Base-by-base conservation (phyloP, 192 early-diverging fungal species). In the Dimargaris cristalligena region DNA sequence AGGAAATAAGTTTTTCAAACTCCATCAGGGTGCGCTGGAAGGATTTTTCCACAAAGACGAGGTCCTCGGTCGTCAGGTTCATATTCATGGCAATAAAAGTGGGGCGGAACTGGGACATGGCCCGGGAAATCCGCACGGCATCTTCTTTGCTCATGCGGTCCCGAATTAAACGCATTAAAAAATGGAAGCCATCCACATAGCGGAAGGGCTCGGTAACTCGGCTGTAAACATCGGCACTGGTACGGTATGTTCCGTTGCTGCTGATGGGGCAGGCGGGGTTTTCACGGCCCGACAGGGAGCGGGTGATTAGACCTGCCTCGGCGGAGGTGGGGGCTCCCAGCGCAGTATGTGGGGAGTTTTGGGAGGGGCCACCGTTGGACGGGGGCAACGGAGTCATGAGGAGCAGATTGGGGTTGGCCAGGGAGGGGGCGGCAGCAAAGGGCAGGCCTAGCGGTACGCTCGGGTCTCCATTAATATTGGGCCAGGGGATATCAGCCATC, bases 41-140 rank as follows among this genome's bases (percentile, higher is more conserved):
- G 65, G 90, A 92, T 67, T 92, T 91, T 74, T 97, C 93, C 90
- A 91, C 91, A 65, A 94, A 94, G 28, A 94, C 72, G 68, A 97
- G 74, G 62, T 97, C 93, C 60, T 97, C 90, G 59, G 86, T 86
- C 3, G 89, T 89, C 62, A 97, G 68, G 66, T 94, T 89, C 86
- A 91, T 92, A 64, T 94, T 87, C 54, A 89, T 74, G 4, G 91
- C 90, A 65, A 97, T 87, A 62, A 92, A 90, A 2, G 88, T 90
- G 30, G 93, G 93, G 11, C 93, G 77, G 66, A 94, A 94, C 64
- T 83, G 80, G 29, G 89, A 86, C 65, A 97, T 75, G 13, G 89
- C 86, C 18, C 84, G 77, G 70, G 88, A 87, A 44, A 97, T 90
- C 14, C 90, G 79, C 78, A 92, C 85, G 34, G 92, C 80, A 66